Conservation (phyloP, 2,329 filamentous ascomycete genomes). For the Trichoderma sp. region DNA sequence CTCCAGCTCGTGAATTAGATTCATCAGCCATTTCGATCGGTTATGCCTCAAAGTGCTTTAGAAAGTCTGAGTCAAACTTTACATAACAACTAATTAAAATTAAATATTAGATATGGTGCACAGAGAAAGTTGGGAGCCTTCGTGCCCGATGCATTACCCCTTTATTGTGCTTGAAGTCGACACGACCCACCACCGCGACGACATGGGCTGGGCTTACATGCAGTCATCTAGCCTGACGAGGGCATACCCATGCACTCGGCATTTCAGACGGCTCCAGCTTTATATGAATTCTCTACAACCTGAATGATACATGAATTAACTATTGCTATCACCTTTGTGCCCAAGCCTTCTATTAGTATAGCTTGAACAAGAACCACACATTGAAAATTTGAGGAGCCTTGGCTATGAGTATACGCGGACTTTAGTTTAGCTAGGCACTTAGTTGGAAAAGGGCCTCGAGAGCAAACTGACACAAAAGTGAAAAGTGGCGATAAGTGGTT, state of each 20-base stretch:
- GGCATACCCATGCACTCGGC: background rate
- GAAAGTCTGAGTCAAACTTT: background rate
- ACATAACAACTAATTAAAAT: background rate
- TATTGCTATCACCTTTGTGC: background rate
- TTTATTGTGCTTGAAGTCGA: background rate
- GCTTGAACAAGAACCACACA: no score
- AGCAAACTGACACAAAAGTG: no score
- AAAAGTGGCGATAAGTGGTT: no score
- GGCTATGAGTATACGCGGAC: no score
- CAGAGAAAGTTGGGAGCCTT: background rate
- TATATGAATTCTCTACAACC: accelerated
- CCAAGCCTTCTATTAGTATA: no score
- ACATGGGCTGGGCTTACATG: background rate
- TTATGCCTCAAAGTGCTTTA: background rate
- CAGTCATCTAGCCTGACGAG: background rate
- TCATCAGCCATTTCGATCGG: background rate
- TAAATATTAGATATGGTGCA: background rate
- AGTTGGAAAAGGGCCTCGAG: no score
- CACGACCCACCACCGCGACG: background rate
- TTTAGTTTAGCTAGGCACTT: no score
- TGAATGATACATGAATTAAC: background rate
- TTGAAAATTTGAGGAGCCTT: no score
- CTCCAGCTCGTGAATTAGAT: background rate
- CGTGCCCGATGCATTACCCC: background rate
- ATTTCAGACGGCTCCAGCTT: background rate